Percentiles rank a stretch among this genome's conserved stretches.
Evolutionary conservation across 2,329 filamentous ascomycete species (phyloP).

Genomic region (Aspergillaceae sp.): DNA sequence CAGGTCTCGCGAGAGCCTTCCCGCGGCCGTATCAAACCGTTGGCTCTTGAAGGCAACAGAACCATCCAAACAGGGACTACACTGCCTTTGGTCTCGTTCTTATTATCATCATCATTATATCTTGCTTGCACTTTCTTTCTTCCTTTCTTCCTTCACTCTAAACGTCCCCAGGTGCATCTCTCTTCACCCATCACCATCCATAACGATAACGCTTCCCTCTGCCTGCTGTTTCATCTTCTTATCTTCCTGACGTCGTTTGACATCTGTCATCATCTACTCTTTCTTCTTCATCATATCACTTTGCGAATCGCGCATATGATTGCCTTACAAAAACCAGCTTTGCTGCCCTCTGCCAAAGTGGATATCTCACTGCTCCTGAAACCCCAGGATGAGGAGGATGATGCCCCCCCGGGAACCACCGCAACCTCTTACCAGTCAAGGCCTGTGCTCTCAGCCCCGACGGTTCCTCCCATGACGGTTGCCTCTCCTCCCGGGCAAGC

Average conservation of each 20-base stretch:
- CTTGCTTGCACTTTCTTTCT: not conserved
- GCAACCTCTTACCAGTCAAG: constrained; percentile 26
- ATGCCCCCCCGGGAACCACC: constrained; percentile 21
- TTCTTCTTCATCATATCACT: not conserved
- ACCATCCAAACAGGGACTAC: not conserved
- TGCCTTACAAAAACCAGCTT: constrained; percentile 33
- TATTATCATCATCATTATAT: not conserved
- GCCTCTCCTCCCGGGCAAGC: constrained; percentile 16
- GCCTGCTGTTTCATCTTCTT: not conserved
- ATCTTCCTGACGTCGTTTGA: not conserved
- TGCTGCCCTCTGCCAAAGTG: constrained; percentile 59
- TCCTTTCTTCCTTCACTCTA: not conserved
- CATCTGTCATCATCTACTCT: not conserved
- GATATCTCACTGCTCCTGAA: constrained; percentile 90
- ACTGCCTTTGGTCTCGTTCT: not conserved
- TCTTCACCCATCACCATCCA: not conserved
- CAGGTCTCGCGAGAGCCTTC: no score
- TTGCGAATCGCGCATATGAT: constrained; percentile 34
- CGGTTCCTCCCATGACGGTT: constrained; percentile 19
- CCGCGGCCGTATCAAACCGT: not conserved
- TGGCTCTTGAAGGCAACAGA: not conserved
- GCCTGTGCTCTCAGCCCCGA: constrained; percentile 19
- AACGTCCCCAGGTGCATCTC: not conserved
- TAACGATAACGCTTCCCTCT: not conserved
- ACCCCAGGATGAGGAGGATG: constrained; percentile 40